Base-by-base conservation (phyloP, 2,329 filamentous ascomycete species). In the Microcyclospora tardicrescens region DNA sequence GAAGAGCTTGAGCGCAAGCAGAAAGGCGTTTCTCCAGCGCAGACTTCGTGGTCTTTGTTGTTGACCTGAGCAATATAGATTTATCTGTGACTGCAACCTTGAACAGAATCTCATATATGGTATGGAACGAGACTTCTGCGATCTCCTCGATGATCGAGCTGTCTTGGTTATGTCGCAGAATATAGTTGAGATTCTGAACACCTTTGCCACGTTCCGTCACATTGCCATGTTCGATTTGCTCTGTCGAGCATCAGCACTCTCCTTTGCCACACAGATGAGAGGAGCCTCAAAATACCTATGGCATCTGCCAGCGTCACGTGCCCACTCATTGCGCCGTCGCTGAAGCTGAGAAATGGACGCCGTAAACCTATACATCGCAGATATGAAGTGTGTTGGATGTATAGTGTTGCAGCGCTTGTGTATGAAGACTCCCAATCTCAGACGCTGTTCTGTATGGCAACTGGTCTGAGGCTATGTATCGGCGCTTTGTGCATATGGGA, bases 61-160 rank as follows among this genome's bases (percentile, higher is more conserved):
- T 40, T 64, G 70, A 43, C 39, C 71, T 72, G 40, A 73, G 69
- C 46, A 75, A 81, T 13, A 61, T 57, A 9, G 76, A 67, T 55
- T 84, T 85, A 49, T 94, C 86, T 11, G 69, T 60, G 13, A 79
- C 58, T 1, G 72, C 72, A 54, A 71, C 79, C 38, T 73, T 71
- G 54, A 95, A 94, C 2, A 96, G 65, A 1, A 75, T 73, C 53
- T 95, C 85, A 50, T 84, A 84, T 33, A 95, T 77, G 42, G 74
- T 73, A 54, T 91, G 81, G 49, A 83, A 93, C n/a, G 73, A 73
- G 55, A 81, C 83, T 55, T 93, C 84, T 34, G 72, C 73, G 28
- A 94, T 65, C 10, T 28, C 33, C 28, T 65, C 59, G 44, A 65
- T 48, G 33, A 48, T 59, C 19, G 58, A 44, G 45, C 56, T 65